Base-by-base conservation (phyloP, 768 basidiomycete genomes). In the Pleurotus pulmonarius region DNA sequence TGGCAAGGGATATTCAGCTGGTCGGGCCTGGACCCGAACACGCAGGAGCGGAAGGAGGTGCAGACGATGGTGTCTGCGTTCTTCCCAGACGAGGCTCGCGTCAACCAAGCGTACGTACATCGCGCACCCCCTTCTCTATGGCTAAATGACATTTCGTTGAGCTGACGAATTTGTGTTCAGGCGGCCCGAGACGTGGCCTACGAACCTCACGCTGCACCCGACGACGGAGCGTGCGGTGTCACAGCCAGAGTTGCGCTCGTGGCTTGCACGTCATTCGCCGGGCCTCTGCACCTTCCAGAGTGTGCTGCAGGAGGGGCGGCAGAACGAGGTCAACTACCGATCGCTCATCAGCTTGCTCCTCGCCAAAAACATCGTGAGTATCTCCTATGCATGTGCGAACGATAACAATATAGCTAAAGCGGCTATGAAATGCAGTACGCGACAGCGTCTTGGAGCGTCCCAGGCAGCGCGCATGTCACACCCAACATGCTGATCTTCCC, bases 1-100 rank as follows among this genome's bases (percentile, higher is more conserved):
- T 87, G 86, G 86, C 68, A 72, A 16, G 85, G 83, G 6, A 60
- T 67, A 1, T 64, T 87, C 24, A 70, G 67, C 3, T 85, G 77
- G 71, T 73, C 63, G 34, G 81, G 79, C 5, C 63, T 63, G 24
- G 71, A 68, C 49, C 55, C 69, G 16, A 65, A 57, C 52, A 73
- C 61, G 69, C 56, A 60, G 56, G 61, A 67, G 69, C 43, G 55
- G 54, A 80, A 76, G 63, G 73, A 83, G 49, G 65, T 80, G 18
- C 73, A 72, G 38, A 67, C 76, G n/a, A 70, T 70, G 48, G 76
- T 82, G 2, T 38, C 69, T 4, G 70, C 71, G 18, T 67, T 62
- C 46, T 54, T 68, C 13, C 64, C 61, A 8, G 70, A 62, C 56
- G 29, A 34, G 29, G 29, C 29, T 34, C 29, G 29, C 29, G 29